phyloP scores from a whole-genome alignment of 2,329 filamentous ascomycete species.

The Xylariaceae sp. region DNA sequence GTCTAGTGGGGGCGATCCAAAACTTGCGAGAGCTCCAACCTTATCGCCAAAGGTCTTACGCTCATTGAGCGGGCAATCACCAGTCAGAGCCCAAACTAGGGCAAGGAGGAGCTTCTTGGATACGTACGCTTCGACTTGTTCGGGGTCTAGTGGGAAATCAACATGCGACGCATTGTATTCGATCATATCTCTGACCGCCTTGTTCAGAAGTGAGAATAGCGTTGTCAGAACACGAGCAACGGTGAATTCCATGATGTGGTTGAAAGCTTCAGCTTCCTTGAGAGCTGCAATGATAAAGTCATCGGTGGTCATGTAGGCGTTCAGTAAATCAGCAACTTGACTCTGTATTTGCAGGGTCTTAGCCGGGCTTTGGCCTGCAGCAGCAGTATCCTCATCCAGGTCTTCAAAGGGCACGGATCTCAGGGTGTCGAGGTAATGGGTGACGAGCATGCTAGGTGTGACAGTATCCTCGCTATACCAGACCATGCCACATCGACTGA shows the following conservation, averaged over 20 bases:
- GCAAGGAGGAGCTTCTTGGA: conserved; percentile 94
- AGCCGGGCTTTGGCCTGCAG: conserved; percentile 75
- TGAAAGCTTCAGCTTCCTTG: conserved; percentile 76
- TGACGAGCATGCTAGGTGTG: conserved; percentile 88
- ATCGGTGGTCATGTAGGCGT: conserved; percentile 76
- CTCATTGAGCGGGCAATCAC: conserved; percentile 88
- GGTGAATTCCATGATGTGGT: conserved; percentile 99
- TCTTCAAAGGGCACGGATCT: conserved; percentile 89
- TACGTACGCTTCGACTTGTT: conserved; percentile 87
- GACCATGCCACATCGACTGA: conserved; percentile 99
- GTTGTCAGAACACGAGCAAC: conserved; percentile 89
- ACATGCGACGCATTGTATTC: conserved; percentile 96
- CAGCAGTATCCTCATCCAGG: conserved; percentile 87
- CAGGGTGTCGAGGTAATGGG: conserved; percentile 86
- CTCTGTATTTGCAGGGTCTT: conserved; percentile 81
- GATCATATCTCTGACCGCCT: conserved; percentile 87
- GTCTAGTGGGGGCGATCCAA: conserved; percentile 82
- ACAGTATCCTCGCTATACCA: conserved; percentile 99
- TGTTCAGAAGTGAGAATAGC: conserved; percentile 93
- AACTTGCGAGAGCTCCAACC: conserved; percentile 80
- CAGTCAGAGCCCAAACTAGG: conserved; percentile 93
- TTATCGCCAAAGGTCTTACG: conserved; percentile 90
- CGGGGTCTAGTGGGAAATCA: conserved; percentile 90
- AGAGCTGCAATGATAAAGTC: conserved; percentile 82
- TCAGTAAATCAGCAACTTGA: conserved; percentile 80